These are phyloP conservation scores for Apophysomyces variabilis DNA, from an alignment of 371 early-diverging fungal genomes.

Conservation along the genomic window DNA sequence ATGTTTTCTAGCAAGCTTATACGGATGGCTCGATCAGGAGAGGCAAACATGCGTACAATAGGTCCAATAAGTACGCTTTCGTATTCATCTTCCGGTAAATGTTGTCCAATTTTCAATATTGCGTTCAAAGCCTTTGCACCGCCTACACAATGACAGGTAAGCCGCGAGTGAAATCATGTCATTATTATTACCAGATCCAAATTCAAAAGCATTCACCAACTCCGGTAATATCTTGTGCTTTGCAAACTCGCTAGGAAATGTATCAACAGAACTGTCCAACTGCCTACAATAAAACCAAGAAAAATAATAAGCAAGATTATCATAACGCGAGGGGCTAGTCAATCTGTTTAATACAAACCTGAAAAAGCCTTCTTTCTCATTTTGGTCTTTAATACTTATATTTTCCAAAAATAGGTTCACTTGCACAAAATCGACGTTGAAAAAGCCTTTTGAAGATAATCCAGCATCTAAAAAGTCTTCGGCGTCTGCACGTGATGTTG, in stretches of 20 bases:
- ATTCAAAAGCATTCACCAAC: conserved; percentile 88
- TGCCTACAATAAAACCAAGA: conserved; percentile 38
- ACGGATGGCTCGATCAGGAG: conserved; percentile 89
- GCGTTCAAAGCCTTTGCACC: conserved; percentile 85
- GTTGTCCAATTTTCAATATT: conserved; percentile 84
- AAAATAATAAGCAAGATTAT: conserved; percentile 8
- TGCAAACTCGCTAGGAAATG: conserved; percentile 83
- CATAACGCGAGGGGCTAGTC: background rate
- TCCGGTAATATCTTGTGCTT: conserved; percentile 91
- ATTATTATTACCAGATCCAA: conserved; percentile 70
- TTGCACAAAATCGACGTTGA: conserved; percentile 79
- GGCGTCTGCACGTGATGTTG: conserved; percentile 66
- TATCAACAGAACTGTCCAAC: conserved; percentile 61
- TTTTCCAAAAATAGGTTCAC: conserved; percentile 85
- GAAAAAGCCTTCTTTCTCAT: conserved; percentile 81
- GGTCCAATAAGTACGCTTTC: conserved; percentile 70
- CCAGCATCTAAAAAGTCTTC: conserved; percentile 73
- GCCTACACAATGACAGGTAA: conserved; percentile 35
- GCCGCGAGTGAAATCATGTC: background rate
- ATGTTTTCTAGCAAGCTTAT: conserved; percentile 85
- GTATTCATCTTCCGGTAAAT: conserved; percentile 76
- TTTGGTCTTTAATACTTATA: conserved; percentile 83
- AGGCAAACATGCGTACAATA: conserved; percentile 85
- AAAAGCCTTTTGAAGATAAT: conserved; percentile 65
- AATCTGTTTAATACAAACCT: conserved; percentile 35